Base-by-base conservation (phyloP, 768 basidiomycete species). In the Favolaschia claudopus region DNA sequence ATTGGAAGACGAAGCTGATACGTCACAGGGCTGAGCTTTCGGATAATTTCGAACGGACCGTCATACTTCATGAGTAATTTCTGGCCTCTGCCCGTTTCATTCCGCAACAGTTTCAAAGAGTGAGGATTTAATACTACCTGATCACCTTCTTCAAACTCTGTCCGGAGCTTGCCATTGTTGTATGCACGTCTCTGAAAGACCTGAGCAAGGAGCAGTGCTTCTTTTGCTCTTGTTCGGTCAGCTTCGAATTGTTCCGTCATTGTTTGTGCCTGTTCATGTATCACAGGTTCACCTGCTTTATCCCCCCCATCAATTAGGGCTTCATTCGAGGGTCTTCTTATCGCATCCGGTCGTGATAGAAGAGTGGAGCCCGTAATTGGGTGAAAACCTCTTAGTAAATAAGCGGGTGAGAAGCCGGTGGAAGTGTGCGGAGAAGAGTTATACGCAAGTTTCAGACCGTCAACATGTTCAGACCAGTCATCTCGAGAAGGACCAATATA, bases 371-470 rank as follows among this genome's bases (percentile, higher is more conserved):
- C 24, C 0, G 72, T 70, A 4, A 63, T 59, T 5, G 70, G 74
- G 6, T 52, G 40, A 52, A 55, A 75, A 8, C 75, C 73, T 17
- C 60, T 50, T 1, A 75, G 60, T 4, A 74, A 53, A 48, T 62
- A 74, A 5, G 69, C 65, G 4, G 74, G 76, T 0, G 73, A 25
- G 28, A 63, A 72, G 7, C 36, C 45, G 1, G 74, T 74, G 9
- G 70, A 61, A 6, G 70, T 54, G 42, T 76, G 75, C 0, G 59
- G 51, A 0, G 68, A 60, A 0, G 72, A 59, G 55, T 77, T 78
- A 57, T 77, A 78, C 0, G 74, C 38, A 5, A 75, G 51, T n/a
- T 58, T 48, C 3, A 76, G 22, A 9, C 19, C 64, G 31, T 70
- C 60, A 3, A 77, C 38, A 7, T 47, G 55, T 0, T 63, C 24